Evolutionary conservation across 2,329 filamentous ascomycete species (phyloP).

Genomic region (Epichloe festucae): DNA sequence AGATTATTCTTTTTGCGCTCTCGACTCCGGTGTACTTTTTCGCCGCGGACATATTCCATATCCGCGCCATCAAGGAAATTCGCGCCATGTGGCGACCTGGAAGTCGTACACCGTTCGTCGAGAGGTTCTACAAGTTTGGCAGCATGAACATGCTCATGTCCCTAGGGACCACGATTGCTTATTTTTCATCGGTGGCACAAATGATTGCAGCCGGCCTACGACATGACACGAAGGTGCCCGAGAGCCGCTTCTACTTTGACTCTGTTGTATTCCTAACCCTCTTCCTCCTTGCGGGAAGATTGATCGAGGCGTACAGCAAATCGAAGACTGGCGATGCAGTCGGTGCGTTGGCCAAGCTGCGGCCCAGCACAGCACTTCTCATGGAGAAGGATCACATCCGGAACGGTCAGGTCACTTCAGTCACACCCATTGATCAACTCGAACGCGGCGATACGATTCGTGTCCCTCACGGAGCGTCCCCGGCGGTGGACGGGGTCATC

Average conservation of each 20-base stretch:
- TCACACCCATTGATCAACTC: slow-evolving; percentile 51
- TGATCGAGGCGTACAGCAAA: slow-evolving; percentile 83
- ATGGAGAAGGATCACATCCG: slow-evolving; percentile 33
- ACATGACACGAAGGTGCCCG: slow-evolving; percentile 22
- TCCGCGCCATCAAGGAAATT: slow-evolving; percentile 66
- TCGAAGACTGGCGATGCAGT: slow-evolving; percentile 81
- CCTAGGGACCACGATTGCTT: slow-evolving; percentile 76
- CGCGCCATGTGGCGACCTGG: slow-evolving; percentile 61
- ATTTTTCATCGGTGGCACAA: slow-evolving; percentile 68
- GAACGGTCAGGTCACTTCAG: slow-evolving; percentile 23
- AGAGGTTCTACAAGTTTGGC: slow-evolving; percentile 81
- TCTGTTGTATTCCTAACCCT: slow-evolving; percentile 85
- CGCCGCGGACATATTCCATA: slow-evolving; percentile 75
- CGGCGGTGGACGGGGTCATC: slow-evolving; percentile 68
- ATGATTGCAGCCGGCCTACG: slow-evolving; percentile 51
- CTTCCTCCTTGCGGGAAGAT: slow-evolving; percentile 64
- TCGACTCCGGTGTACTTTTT: slow-evolving; percentile 85
- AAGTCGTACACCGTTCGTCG: slow-evolving; percentile 58
- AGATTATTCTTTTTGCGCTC: slow-evolving; percentile 70
- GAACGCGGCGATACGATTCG: slow-evolving; percentile 64
- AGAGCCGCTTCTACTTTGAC: slow-evolving; percentile 66
- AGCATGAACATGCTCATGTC: slow-evolving; percentile 96
- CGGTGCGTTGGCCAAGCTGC: slow-evolving; percentile 61
- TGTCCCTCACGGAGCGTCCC: slow-evolving; percentile 67
- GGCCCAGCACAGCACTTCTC: slow-evolving; percentile 64